phyloP scores from a whole-genome alignment of 139 green algal species.

The Mychonastes homosphaera region DNA sequence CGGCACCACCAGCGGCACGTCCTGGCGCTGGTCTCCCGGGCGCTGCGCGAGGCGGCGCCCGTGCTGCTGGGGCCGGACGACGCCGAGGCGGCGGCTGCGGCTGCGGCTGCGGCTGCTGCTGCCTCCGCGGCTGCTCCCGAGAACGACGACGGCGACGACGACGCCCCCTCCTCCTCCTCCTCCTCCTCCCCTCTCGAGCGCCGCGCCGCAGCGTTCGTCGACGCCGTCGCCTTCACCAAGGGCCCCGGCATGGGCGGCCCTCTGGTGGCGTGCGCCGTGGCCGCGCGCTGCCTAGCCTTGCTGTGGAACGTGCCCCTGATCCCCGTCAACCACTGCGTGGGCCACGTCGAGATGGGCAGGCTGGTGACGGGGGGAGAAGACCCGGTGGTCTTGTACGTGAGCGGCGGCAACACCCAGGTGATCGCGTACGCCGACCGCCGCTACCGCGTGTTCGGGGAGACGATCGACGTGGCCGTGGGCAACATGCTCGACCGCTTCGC shows the following conservation, averaged over 20 bases:
- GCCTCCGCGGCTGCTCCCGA: too few species aligned
- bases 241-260: constrained; percentile 85
- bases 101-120: too few species aligned
- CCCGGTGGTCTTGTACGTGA: constrained; percentile 87
- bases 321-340: constrained; percentile 82
- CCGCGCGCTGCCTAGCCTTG: constrained; percentile 64
- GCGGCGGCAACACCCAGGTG: constrained; percentile 85
- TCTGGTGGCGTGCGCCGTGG: constrained; percentile 64
- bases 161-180: too few species aligned
- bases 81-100: too few species aligned
- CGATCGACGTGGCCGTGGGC: constrained; percentile 87
- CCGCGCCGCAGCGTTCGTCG: too few species aligned
- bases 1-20: constrained; percentile 74
- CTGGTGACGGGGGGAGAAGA: constrained; percentile 70
- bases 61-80: too few species aligned
- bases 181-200: too few species aligned
- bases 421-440: constrained; percentile 72
- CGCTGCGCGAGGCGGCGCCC: too few species aligned
- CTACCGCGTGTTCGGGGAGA: constrained; percentile 92
- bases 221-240: constrained; percentile 25
- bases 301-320: constrained; percentile 68
- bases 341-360: constrained; percentile 90
- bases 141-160: too few species aligned
- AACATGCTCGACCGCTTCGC: constrained; percentile 89
- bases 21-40: too few species aligned